Conservation (phyloP, 768 basidiomycete species). For the Tricholoma bakamatsutake region DNA sequence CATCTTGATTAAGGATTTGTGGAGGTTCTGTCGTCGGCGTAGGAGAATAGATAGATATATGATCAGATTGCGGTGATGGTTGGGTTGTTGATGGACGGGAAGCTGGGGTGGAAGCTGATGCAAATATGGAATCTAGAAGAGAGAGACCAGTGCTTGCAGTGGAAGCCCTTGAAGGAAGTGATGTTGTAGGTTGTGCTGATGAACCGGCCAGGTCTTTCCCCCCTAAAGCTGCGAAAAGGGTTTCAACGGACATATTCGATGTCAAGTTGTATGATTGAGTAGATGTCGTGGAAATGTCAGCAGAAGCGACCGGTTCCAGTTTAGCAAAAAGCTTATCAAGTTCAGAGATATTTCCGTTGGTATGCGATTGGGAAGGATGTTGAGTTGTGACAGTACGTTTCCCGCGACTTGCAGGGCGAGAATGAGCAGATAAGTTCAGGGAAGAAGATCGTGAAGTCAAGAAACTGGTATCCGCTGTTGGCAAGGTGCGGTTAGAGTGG, state of each 20-base stretch:
- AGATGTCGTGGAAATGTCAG: slow-evolving; percentile 11
- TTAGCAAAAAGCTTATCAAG: slow-evolving; percentile 45
- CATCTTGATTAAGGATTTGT: slow-evolving; percentile 67
- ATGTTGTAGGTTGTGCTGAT: not conserved
- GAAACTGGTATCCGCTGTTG: slow-evolving; percentile 2
- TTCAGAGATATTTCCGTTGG: slow-evolving; percentile 30
- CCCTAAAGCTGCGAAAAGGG: slow-evolving; percentile 38
- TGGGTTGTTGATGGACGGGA: slow-evolving; percentile 14
- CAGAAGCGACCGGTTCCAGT: slow-evolving; percentile 21
- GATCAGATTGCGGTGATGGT: slow-evolving; percentile 7
- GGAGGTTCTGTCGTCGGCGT: slow-evolving; percentile 50
- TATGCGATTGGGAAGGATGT: slow-evolving; percentile 9
- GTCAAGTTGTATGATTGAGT: slow-evolving; percentile 23
- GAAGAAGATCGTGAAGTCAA: not conserved
- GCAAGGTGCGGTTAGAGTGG: not conserved
- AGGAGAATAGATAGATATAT: slow-evolving; percentile 41
- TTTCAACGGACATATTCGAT: slow-evolving; percentile 40
- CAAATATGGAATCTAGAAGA: slow-evolving; percentile 67
- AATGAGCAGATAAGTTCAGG: slow-evolving; percentile 2
- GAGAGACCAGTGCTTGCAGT: slow-evolving; percentile 43
- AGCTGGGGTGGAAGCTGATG: slow-evolving; percentile 42
- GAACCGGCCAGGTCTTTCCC: slow-evolving; percentile 13
- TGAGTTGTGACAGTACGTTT: slow-evolving; percentile 5
- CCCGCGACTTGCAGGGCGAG: slow-evolving; percentile 1
- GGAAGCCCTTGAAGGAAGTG: slow-evolving; percentile 14